Percentiles rank a stretch among this genome's conserved stretches.
Evolutionary conservation across 2,329 filamentous ascomycete species (phyloP).

Genomic region (Beauveria scarabaeidicola): DNA sequence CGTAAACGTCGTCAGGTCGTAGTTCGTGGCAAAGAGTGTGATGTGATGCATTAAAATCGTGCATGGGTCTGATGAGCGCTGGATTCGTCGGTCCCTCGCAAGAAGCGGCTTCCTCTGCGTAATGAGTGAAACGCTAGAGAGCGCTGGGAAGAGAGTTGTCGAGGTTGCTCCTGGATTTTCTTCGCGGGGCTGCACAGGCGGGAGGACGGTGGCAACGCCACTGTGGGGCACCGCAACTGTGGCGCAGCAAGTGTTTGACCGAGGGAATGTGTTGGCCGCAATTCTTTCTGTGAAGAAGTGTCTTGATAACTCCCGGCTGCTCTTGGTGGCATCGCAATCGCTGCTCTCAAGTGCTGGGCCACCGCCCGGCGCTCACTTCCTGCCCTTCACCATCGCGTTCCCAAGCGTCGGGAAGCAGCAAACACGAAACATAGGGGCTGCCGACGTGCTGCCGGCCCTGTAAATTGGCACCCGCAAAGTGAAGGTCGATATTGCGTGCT

Average conservation of each 20-base stretch:
- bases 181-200: constrained; percentile 1
- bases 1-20: constrained; percentile 6
- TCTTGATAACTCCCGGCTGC: too few species aligned
- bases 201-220: neutral
- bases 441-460: too few species aligned
- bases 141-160: constrained; percentile 5
- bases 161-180: constrained; percentile 12
- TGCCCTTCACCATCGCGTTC: too few species aligned
- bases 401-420: too few species aligned
- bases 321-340: too few species aligned
- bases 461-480: too few species aligned
- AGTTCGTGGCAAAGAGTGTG: neutral
- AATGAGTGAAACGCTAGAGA: constrained; percentile 10
- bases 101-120: constrained; percentile 10
- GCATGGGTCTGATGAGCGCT: neutral
- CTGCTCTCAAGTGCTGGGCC: too few species aligned
- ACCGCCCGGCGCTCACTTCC: too few species aligned
- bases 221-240: neutral
- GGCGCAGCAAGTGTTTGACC: neutral
- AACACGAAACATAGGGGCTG: too few species aligned
- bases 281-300: too few species aligned
- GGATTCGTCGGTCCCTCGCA: constrained; percentile 3
- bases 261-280: too few species aligned
- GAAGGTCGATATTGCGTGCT: too few species aligned
- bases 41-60: neutral